Conservation (phyloP, 306 rosid species). For the Pyrus bretschneideri region DNA sequence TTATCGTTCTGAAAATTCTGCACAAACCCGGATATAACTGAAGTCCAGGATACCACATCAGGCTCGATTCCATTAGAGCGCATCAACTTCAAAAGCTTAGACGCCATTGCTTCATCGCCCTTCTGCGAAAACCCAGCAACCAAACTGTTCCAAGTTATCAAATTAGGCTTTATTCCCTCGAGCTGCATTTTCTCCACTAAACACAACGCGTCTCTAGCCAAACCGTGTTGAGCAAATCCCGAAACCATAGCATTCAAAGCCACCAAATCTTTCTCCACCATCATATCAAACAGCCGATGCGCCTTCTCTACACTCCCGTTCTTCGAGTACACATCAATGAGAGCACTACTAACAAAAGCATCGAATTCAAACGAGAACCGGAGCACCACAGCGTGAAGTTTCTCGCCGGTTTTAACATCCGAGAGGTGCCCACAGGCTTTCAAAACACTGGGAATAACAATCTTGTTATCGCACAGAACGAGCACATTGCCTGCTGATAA, state of each 20-base stretch:
- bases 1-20: constrained; percentile 57
- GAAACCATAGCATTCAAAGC: constrained; percentile 72
- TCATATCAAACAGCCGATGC: constrained; percentile 45
- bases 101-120: constrained; percentile 50
- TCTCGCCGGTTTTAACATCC: constrained; percentile 38
- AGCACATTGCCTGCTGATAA: constrained; percentile 39
- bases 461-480: constrained; percentile 46
- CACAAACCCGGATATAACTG: constrained; percentile 77
- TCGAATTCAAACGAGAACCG: constrained; percentile 50
- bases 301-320: constrained; percentile 45
- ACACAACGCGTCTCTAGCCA: constrained; percentile 43
- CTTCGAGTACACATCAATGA: constrained; percentile 76
- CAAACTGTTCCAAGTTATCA: constrained; percentile 76
- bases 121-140: constrained; percentile 69
- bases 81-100: constrained; percentile 49
- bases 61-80: constrained; percentile 44
- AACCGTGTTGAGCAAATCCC: constrained; percentile 60
- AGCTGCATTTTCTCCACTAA: constrained; percentile 48
- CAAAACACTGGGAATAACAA: constrained; percentile 73
- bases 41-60: constrained; percentile 82
- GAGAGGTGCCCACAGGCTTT: constrained; percentile 71
- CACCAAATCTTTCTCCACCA: constrained; percentile 64
- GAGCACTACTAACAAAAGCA: constrained; percentile 51
- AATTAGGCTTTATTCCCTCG: constrained; percentile 43
- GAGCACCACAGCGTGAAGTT: constrained; percentile 47